Conservation (phyloP, 2,329 filamentous ascomycete species). For the Talaromyces sp. region DNA sequence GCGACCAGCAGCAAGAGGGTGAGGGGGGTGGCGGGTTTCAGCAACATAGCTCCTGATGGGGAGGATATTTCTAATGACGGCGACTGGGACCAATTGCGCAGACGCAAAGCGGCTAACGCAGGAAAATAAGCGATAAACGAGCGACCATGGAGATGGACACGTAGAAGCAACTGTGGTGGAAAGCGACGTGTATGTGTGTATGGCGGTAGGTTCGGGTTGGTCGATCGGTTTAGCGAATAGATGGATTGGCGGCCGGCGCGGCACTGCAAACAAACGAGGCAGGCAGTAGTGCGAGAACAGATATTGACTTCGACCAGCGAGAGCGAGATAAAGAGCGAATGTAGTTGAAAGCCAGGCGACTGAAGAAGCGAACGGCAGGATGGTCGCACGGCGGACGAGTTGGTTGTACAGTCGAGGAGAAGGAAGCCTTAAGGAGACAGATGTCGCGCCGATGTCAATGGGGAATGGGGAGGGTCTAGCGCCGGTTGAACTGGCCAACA, state of each 20-base stretch:
- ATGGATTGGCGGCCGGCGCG: neutral
- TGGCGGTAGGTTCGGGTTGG: neutral
- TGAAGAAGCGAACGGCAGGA: neutral
- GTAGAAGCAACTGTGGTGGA: neutral
- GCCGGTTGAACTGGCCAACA: neutral
- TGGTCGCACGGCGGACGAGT: neutral
- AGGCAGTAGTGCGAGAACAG: neutral
- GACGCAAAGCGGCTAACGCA: neutral
- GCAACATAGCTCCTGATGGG: constrained; percentile 54
- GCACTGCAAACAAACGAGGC: neutral
- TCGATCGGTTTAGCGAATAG: neutral
- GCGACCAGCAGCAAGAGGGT: constrained; percentile 78
- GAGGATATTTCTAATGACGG: neutral
- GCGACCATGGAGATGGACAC: constrained; percentile 10
- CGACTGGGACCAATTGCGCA: neutral
- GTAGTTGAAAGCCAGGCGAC: neutral
- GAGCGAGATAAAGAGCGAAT: neutral
- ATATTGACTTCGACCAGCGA: constrained; percentile 1
- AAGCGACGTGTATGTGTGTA: neutral
- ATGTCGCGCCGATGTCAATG: neutral
- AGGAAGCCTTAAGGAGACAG: neutral
- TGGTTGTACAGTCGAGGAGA: neutral
- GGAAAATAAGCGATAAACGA: neutral
- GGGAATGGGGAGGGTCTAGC: neutral
- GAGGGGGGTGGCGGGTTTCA: constrained; percentile 89